A percentile compares a stretch with the other conserved stretches of the same genome.
phyloP scores from a whole-genome alignment of 495 filamentous ascomycete genomes.

The Penicillium egyptiacum region DNA sequence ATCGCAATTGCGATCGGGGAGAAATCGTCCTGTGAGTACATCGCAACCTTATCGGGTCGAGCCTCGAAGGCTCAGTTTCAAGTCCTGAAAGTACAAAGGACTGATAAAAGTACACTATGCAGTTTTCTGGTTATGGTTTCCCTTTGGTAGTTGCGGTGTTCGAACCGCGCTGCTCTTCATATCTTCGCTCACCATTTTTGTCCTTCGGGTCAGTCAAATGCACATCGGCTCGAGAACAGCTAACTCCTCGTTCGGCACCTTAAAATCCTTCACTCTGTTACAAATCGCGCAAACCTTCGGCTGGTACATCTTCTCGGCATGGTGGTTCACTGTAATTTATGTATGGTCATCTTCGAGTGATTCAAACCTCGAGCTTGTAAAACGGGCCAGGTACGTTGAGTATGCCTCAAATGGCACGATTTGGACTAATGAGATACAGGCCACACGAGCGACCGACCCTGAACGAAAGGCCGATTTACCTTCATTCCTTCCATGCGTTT shows the following conservation, averaged over 20 bases:
- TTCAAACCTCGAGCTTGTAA: constrained; percentile 69
- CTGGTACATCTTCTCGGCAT: constrained; percentile 76
- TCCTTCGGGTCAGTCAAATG: constrained; percentile 82
- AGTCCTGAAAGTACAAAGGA: background rate
- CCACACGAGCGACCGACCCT: constrained; percentile 70
- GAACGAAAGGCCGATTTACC: constrained; percentile 85
- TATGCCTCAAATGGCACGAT: background rate
- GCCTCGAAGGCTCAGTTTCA: background rate
- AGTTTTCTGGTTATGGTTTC: constrained; percentile 88
- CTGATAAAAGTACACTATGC: constrained; percentile 9
- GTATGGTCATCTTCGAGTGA: constrained; percentile 68
- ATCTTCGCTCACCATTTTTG: constrained; percentile 63
- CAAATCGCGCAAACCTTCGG: constrained; percentile 64
- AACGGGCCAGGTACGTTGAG: constrained; percentile 57
- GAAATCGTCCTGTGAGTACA: constrained; percentile 64
- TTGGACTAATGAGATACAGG: constrained; percentile 30
- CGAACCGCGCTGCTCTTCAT: constrained; percentile 73
- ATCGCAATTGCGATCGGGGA: constrained; percentile 68
- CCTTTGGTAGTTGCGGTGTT: constrained; percentile 70
- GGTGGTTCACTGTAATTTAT: constrained; percentile 79
- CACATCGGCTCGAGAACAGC: constrained; percentile 70
- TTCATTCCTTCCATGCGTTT: constrained; percentile 66
- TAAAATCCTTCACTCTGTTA: constrained; percentile 55
- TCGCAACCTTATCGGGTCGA: background rate
- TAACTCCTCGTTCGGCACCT: constrained; percentile 61